Conservation (phyloP, 768 basidiomycete species). For the Guyanaporus albipodus region DNA sequence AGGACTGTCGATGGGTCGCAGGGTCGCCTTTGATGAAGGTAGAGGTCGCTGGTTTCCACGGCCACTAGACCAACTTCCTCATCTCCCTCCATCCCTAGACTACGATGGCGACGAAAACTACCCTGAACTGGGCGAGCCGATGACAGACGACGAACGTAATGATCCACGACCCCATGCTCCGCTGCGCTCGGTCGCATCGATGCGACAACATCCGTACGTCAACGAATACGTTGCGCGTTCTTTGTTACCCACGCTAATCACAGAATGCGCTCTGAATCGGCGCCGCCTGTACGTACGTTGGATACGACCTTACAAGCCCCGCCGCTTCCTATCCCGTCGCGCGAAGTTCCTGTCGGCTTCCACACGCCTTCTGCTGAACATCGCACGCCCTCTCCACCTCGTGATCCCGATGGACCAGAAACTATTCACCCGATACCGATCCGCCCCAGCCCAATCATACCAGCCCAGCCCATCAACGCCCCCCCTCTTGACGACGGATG, state of each 20-base stretch:
- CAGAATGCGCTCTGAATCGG: slow-evolving; percentile 28
- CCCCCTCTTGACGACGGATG: slow-evolving; percentile 28
- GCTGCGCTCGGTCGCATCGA: slow-evolving; percentile 15
- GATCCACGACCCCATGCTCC: slow-evolving; percentile 13
- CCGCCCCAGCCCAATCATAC: slow-evolving; percentile 17
- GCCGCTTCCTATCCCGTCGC: slow-evolving; percentile 24
- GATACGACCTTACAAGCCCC: slow-evolving; percentile 14
- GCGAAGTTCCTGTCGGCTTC: slow-evolving; percentile 8
- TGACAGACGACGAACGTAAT: slow-evolving; percentile 21
- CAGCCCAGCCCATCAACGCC: slow-evolving; percentile 1
- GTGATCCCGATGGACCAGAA: slow-evolving; percentile 18
- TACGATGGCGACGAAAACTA: slow-evolving; percentile 13
- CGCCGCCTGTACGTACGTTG: slow-evolving; percentile 23
- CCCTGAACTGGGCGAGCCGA: slow-evolving; percentile 9
- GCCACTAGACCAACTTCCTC: slow-evolving; percentile 11
- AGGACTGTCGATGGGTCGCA: slow-evolving; percentile 35
- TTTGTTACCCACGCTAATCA: slow-evolving; percentile 12
- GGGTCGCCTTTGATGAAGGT: slow-evolving; percentile 30
- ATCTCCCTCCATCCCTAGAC: slow-evolving; percentile 11
- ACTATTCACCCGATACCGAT: slow-evolving; percentile 29
- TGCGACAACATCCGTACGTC: slow-evolving; percentile 25
- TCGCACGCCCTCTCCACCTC: slow-evolving; percentile 8
- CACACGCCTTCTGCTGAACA: slow-evolving; percentile 21
- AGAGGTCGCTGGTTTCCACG: slow-evolving; percentile 10
- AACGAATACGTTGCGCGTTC: background rate